A percentile compares a stretch with the other conserved stretches of the same genome.
Conservation (phyloP, 352 stramenopile genomes). For the Globisporangium rhizosaccharum region DNA sequence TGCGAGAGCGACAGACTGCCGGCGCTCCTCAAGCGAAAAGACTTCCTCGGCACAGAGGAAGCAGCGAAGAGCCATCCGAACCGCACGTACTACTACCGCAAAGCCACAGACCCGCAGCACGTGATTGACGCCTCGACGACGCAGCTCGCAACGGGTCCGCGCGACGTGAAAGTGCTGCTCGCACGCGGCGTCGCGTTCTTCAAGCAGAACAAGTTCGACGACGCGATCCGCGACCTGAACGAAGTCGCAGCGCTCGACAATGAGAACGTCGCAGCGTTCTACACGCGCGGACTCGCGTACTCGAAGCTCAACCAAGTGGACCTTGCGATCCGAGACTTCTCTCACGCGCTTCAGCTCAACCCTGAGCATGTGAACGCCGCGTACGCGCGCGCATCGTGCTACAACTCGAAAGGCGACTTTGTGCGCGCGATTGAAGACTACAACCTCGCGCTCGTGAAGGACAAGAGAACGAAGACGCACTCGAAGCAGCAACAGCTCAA, state of each 20-base stretch:
- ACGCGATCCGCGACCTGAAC: slow-evolving; percentile 55
- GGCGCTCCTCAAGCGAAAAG: slow-evolving; percentile 65
- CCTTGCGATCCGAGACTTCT: slow-evolving; percentile 78
- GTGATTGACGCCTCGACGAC: slow-evolving; percentile 68
- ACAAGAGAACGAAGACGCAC: slow-evolving; percentile 38
- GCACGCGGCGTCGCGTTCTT: slow-evolving; percentile 72
- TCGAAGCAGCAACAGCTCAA: slow-evolving; percentile 34
- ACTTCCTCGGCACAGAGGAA: slow-evolving; percentile 67
- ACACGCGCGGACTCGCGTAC: slow-evolving; percentile 69
- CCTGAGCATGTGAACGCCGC: slow-evolving; percentile 85
- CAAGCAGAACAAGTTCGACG: slow-evolving; percentile 57
- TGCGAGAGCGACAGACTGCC: slow-evolving; percentile 23
- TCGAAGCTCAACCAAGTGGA: slow-evolving; percentile 68
- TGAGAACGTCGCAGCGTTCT: slow-evolving; percentile 45
- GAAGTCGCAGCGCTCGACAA: slow-evolving; percentile 40
- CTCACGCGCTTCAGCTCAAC: slow-evolving; percentile 62
- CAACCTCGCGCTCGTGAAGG: slow-evolving; percentile 81
- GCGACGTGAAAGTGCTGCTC: slow-evolving; percentile 60
- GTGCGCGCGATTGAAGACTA: slow-evolving; percentile 87
- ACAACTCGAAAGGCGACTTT: slow-evolving; percentile 85
- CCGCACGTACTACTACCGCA: slow-evolving; percentile 77
- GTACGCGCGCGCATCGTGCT: slow-evolving; percentile 82
- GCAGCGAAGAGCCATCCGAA: slow-evolving; percentile 57
- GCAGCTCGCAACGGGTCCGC: slow-evolving; percentile 54
- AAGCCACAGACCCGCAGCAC: slow-evolving; percentile 60